phyloP scores from a whole-genome alignment of 257 asterid species.

The Solanum neorickii region DNA sequence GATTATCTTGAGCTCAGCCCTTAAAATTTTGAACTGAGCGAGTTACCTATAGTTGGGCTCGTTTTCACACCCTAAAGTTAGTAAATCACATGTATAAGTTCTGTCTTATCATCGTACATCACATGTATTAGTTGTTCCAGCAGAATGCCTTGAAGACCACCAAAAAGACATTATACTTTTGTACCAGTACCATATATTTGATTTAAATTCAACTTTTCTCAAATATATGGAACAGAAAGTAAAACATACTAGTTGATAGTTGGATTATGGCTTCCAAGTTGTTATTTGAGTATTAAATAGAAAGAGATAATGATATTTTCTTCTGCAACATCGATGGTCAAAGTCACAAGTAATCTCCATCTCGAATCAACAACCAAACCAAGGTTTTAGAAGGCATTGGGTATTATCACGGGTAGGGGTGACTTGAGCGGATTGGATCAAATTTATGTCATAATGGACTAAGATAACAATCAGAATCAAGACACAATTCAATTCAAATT shows the following conservation, averaged over 20 bases:
- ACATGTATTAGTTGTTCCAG: background rate
- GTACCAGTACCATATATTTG: background rate
- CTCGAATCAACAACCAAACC: background rate
- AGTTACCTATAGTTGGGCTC: too few relatives aligned
- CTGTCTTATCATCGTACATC: background rate
- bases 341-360: background rate
- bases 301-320: background rate
- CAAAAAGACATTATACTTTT: background rate
- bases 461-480: too few relatives aligned
- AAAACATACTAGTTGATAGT: background rate
- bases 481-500: too few relatives aligned
- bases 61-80: too few relatives aligned
- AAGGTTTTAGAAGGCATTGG: background rate
- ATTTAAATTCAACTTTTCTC: background rate
- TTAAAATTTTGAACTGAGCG: too few relatives aligned
- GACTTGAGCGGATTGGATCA: too few relatives aligned
- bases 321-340: background rate
- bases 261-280: background rate
- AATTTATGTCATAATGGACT: too few relatives aligned
- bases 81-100: background rate
- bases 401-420: background rate
- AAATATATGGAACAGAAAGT: background rate
- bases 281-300: background rate
- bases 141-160: background rate
- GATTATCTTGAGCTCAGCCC: too few relatives aligned